Base-by-base conservation (phyloP, 805 yeast genomes). In the Candida oleophila region DNA sequence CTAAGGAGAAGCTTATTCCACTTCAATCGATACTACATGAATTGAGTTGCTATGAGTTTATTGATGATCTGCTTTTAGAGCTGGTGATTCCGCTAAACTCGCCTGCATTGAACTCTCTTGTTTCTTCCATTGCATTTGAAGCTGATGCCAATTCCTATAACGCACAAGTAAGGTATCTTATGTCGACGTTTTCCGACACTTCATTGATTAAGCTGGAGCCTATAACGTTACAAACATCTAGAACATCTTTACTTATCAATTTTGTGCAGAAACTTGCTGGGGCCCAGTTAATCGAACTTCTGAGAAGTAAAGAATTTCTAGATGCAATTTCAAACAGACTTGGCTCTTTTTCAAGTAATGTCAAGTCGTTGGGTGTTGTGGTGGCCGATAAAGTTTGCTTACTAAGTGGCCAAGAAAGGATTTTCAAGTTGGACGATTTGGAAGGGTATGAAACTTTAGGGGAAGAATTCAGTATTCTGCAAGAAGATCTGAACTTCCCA, bases 321-420 rank as follows among this genome's bases (percentile, higher is more conserved):
- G 57, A 67, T 20, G 73, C 80, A 0, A 69, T 86, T n/a, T 76
- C 86, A 0, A 64, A 71, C 43, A 68, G 84, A 33, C 66, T 86
- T n/a, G 73, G 71, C 21, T 77, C 85, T 0, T 70, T 71, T 39
- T 71, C 80, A 1, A 55, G 60, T 1, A 58, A 55, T n/a, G 62
- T 74, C 1, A 73, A 87, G 46, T 56, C 69, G 12, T 60, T 83
- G 28, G 90, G 83, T 0, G 78, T 85, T 60, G 55, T 76, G 14
- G 59, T 85, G 4, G 88, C 87, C 1, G 85, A 83, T 54, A 56
- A 60, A 14, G 57, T 80, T 1, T 71, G 78, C 51, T 62, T 53
- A 18, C 42, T 62, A 16, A 60, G 62, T 15, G 61, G 61, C 0
- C 56, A 59, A 16, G 63, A 59, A 1, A 53, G 52, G 40, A 70